Conservation (phyloP, 2,329 filamentous ascomycete genomes). For the Hypoxylon rubiginosum region DNA sequence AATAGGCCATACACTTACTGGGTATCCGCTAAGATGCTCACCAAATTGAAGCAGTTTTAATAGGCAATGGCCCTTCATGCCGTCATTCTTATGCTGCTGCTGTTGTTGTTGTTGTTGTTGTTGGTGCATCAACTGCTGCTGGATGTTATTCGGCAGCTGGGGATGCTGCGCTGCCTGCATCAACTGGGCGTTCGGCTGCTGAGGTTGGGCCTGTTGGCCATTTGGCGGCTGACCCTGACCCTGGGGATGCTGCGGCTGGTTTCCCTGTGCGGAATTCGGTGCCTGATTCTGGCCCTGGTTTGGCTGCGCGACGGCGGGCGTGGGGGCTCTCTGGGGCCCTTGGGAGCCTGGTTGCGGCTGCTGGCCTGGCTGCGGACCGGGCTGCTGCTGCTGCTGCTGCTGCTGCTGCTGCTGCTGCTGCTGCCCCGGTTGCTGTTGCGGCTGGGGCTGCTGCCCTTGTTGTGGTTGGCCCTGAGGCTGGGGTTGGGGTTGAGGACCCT, state of each 20-base stretch:
- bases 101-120: too few relatives aligned
- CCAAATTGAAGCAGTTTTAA: slow-evolving; percentile 73
- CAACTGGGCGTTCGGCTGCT: slow-evolving; percentile 52
- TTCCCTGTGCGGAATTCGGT: slow-evolving; percentile 52
- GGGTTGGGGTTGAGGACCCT: slow-evolving; percentile 42
- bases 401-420: slow-evolving; percentile 53
- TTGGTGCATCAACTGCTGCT: slow-evolving; percentile 44
- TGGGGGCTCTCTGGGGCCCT: slow-evolving; percentile 49
- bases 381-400: slow-evolving; percentile 53
- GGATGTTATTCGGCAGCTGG: slow-evolving; percentile 50
- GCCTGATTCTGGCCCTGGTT: slow-evolving; percentile 57
- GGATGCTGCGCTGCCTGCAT: slow-evolving; percentile 54
- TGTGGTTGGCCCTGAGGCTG: slow-evolving; percentile 52
- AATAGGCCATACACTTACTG: slow-evolving; percentile 55
- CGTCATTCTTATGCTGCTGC: slow-evolving; percentile 65
- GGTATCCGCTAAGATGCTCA: slow-evolving; percentile 71
- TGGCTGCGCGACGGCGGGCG: slow-evolving; percentile 45
- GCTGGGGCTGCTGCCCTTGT: slow-evolving; percentile 53
- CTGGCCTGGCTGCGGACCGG: slow-evolving; percentile 53
- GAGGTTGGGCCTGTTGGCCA: slow-evolving; percentile 48
- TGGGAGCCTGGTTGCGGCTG: slow-evolving; percentile 51
- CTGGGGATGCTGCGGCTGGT: slow-evolving; percentile 51
- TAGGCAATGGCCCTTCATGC: slow-evolving; percentile 69
- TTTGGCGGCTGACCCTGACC: slow-evolving; percentile 49
- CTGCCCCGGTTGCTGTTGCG: slow-evolving; percentile 43